A percentile compares a stretch with the other conserved stretches of the same genome.
Evolutionary conservation across 139 green algal genomes (phyloP).

Genomic region (Marvania coccoides): DNA sequence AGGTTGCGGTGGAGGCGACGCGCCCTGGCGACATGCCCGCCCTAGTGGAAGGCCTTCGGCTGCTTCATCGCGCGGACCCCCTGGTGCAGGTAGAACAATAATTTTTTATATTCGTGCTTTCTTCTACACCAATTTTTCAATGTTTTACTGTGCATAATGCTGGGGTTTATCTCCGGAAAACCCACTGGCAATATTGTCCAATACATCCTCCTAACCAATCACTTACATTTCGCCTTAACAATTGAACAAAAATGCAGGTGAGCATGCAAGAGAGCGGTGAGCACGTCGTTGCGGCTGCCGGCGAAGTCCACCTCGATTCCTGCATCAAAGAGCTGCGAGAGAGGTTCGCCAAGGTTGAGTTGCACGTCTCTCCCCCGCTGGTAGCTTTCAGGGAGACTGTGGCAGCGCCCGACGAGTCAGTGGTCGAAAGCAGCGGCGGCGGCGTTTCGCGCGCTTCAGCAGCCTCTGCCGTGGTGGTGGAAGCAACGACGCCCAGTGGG

Average conservation of each 20-base stretch:
- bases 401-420: neutral
- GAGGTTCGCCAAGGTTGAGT: constrained; percentile 79
- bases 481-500: constrained; percentile 68
- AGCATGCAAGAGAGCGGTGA: constrained; percentile 64
- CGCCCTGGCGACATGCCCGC: constrained; percentile 64
- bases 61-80: constrained; percentile 90
- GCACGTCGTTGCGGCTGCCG: constrained; percentile 74
- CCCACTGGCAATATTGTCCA: too few species aligned
- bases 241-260: too few species aligned
- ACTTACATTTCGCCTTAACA: too few species aligned
- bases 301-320: constrained; percentile 96
- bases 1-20: constrained; percentile 87
- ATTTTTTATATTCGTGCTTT: constrained; percentile 37
- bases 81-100: too few species aligned
- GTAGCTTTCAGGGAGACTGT: constrained; percentile 68
- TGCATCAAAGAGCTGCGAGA: constrained; percentile 91
- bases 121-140: neutral
- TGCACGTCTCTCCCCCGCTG: constrained; percentile 87
- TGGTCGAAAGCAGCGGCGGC: neutral
- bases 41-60: constrained; percentile 74
- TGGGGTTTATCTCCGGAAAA: too few species aligned
- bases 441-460: neutral
- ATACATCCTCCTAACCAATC: too few species aligned
- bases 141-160: neutral
- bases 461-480: constrained; percentile 43